A percentile compares a stretch with the other conserved stretches of the same genome.
Evolutionary conservation across 257 asterid genomes (phyloP).

Genomic region (Fraxinus anomala): DNA sequence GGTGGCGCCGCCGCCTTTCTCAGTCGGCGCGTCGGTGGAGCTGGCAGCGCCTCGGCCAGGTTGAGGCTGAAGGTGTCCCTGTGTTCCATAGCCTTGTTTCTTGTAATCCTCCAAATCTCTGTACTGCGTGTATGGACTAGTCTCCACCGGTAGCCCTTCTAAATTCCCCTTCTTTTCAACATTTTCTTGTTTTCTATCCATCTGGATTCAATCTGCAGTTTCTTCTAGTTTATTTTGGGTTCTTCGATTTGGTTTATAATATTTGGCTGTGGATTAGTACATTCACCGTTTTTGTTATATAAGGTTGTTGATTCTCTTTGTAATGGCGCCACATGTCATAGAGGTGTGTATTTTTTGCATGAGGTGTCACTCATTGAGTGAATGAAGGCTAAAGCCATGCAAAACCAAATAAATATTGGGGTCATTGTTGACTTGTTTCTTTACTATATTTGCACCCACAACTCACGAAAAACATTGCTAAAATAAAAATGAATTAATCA

Average conservation of each 20-base stretch:
- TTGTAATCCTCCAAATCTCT: conserved; percentile 88
- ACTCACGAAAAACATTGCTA: too few species aligned
- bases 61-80: conserved; percentile 73
- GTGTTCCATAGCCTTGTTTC: conserved; percentile 70
- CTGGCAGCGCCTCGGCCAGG: conserved; percentile 86
- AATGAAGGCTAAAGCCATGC: conserved; percentile 31
- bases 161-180: conserved; percentile 26
- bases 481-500: too few species aligned
- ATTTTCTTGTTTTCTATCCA: conserved; percentile 40
- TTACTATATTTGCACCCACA: too few species aligned
- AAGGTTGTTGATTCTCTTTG: background rate
- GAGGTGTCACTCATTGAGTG: conserved; percentile 36
- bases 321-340: conserved; percentile 37
- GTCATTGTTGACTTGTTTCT: background rate
- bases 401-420: conserved; percentile 19
- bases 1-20: conserved; percentile 34
- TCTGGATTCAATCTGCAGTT: background rate
- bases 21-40: conserved; percentile 89
- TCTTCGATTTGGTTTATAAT: background rate
- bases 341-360: conserved; percentile 23
- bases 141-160: conserved; percentile 67
- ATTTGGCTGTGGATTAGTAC: background rate
- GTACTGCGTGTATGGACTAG: conserved; percentile 85
- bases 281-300: background rate
- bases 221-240: background rate